Evolutionary conservation across 1,284 basidiomycete genomes (phyloP), one percentile per base, ranked within the genome.

Genomic region (Leccinum proximum): DNA sequence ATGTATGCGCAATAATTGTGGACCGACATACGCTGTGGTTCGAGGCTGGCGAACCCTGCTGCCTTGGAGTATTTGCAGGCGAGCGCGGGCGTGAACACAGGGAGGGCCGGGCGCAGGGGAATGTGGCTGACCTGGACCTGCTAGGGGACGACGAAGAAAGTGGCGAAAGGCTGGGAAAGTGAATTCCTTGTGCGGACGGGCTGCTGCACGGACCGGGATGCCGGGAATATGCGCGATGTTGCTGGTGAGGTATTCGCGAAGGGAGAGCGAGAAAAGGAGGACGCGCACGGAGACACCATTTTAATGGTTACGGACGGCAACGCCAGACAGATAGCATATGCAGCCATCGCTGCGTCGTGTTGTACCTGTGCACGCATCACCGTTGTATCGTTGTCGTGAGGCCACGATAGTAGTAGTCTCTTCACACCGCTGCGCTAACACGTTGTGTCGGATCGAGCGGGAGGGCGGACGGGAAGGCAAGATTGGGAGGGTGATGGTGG

Each of bases 201-300:
- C 66, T 63, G 10, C 30, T 58, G 18, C 54, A 62, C 13, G 71
- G 67, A 38, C 63, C 65, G 9, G 69, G 18, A 59, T 68, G 67
- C 35, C 26, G 56, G 26, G 59, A 37, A 58, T 70, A 63, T 7
- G 13, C 10, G 16, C 26, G 56, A 35, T 62, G 61, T 30, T 42
- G 56, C 40, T 66, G 66, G 13, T 61, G 48, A 35, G 65, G 61
- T 2, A 61, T 22, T 37, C 30, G 53, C 62, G 61, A 33, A 61
- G 4, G 64, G 61, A 35, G 64, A 64, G 13, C 64, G 69, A 48
- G 72, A 65, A 40, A 67, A 66, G 4, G 72, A 72, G 30, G 68
- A 57, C 30, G 30, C 11, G 67, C n/a, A 6, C 63, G 58, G 48
- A 65, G 33, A 16, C 62, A 30, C 26, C 26, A 30, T 30, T 30